A percentile compares a stretch with the other conserved stretches of the same genome.
Conservation (phyloP, 345 rosid genomes). For the Citrus unshiu region DNA sequence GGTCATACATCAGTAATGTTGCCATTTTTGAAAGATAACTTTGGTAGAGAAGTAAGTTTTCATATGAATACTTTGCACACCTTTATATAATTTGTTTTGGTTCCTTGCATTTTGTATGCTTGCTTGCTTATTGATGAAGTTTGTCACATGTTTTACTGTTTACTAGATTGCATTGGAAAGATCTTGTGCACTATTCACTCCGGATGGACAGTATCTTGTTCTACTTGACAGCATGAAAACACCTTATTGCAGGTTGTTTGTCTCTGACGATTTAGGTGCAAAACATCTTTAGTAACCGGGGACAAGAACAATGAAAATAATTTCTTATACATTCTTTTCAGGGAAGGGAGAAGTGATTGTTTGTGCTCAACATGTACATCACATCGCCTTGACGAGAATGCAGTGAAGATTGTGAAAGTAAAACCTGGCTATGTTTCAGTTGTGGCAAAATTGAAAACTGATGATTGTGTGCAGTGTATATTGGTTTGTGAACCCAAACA, state of each 20-base stretch:
- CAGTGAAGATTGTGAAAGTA: constrained; percentile 62
- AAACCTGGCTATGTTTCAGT: constrained; percentile 69
- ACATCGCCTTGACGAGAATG: constrained; percentile 41
- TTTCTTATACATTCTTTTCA: constrained; percentile 22
- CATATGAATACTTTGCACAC: background rate
- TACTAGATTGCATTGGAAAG: constrained; percentile 54
- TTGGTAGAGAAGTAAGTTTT: constrained; percentile 41
- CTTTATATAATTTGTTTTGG: constrained; percentile 3
- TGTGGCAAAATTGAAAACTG: constrained; percentile 51
- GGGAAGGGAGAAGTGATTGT: constrained; percentile 68
- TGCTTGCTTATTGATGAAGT: background rate
- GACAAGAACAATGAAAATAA: constrained; percentile 11
- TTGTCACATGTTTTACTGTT: constrained; percentile 10
- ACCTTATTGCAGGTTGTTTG: constrained; percentile 79
- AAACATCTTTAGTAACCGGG: background rate
- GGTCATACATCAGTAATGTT: constrained; percentile 54
- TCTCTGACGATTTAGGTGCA: constrained; percentile 7
- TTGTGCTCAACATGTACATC: constrained; percentile 68
- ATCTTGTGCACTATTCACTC: constrained; percentile 59
- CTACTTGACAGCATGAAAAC: constrained; percentile 58
- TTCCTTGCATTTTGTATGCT: constrained; percentile 1
- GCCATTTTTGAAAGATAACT: constrained; percentile 42
- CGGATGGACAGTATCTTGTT: constrained; percentile 63
- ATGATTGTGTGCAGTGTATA: constrained; percentile 48
- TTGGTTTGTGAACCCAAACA: constrained; percentile 59